Base-by-base conservation (phyloP, 306 rosid genomes). In the Fragaria nilgerrensis region DNA sequence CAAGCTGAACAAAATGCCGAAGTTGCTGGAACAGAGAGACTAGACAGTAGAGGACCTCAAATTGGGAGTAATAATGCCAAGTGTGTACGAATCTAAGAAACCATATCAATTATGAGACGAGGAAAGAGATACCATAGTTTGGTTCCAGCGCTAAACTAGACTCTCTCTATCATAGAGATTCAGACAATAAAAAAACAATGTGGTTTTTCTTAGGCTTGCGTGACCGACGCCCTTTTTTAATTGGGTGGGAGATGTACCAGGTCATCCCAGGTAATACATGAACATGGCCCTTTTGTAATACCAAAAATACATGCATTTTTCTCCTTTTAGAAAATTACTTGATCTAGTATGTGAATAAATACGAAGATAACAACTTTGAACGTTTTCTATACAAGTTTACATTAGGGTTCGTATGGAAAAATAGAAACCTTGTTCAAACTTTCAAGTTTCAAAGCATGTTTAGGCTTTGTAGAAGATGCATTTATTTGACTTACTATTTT, bases 151-250 rank as follows among this genome's bases (percentile, higher is more conserved):
- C 73, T 12, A 13, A 4, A 58, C 34, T 44, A 47, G 50, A 56
- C 36, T 22, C 70, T 65, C 41, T 37, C 78, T 15, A 3, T 20
- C 77, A 63, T 29, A 34, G 48, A 37, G 82, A 83, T 75, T 53
- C 80, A 50, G 61, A 70, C 70, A 53, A 14, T 43, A 17, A 74
- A 68, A 23, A 41, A 49, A 53, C 4, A 44, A 43, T 15, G 37
- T 5, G n/a, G 62, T 25, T 9, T 41, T 70, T 36, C 41, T 61
- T 27, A 19, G 36, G 44, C 59, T 47, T 55, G 69, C 70, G 78
- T 66, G 78, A 79, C 79, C 76, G 79, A 80, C 75, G 76, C 36
- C 32, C 25, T 36, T 65, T 65, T 65, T 45, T 65, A 36, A 65
- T 37, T 65, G 27, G 25, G 70, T 34, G 23, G 70, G 3, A 17